Evolutionary conservation across 805 yeast genomes (phyloP).

Genomic region (Nakazawaea wyomingensis): DNA sequence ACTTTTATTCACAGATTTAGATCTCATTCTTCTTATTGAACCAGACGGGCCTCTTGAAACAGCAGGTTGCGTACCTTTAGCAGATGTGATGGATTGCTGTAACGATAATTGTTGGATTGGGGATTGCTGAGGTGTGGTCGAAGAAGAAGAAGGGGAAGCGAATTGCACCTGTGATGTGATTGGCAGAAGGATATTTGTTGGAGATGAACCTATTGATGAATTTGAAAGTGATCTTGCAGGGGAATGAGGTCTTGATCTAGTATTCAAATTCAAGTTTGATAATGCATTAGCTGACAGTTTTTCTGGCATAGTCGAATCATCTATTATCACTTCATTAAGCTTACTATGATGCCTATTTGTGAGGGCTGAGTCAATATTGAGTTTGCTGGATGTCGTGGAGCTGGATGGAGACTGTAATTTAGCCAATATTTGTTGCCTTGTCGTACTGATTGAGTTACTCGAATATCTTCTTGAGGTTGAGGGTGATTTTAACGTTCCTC

Average conservation of each 20-base stretch:
- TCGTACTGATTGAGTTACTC: neutral
- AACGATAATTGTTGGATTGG: neutral
- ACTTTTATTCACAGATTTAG: slow-evolving; percentile 10
- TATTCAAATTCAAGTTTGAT: slow-evolving; percentile 5
- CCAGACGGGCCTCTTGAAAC: slow-evolving; percentile 12
- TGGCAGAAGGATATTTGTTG: slow-evolving; percentile 4
- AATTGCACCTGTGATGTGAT: neutral
- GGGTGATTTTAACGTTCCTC: slow-evolving; percentile 3
- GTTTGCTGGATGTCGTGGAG: neutral
- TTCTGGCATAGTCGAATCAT: neutral
- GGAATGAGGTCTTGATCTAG: slow-evolving; percentile 9
- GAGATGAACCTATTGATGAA: slow-evolving; percentile 10
- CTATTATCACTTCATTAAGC: slow-evolving; percentile 2
- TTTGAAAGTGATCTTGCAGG: slow-evolving; percentile 8
- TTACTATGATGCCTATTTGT: slow-evolving; percentile 1
- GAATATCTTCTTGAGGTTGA: slow-evolving; percentile 8
- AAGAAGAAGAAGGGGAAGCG: neutral
- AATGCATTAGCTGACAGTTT: neutral
- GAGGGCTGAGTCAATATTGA: neutral
- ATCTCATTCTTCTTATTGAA: slow-evolving; percentile 7
- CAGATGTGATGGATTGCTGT: neutral
- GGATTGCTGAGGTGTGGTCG: neutral
- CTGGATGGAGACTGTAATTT: slow-evolving; percentile 6
- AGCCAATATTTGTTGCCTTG: slow-evolving; percentile 7
- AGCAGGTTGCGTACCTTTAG: slow-evolving; percentile 10